Base-by-base conservation (phyloP, 805 yeast genomes). In the Hanseniaspora pseudoguilliermondii region DNA sequence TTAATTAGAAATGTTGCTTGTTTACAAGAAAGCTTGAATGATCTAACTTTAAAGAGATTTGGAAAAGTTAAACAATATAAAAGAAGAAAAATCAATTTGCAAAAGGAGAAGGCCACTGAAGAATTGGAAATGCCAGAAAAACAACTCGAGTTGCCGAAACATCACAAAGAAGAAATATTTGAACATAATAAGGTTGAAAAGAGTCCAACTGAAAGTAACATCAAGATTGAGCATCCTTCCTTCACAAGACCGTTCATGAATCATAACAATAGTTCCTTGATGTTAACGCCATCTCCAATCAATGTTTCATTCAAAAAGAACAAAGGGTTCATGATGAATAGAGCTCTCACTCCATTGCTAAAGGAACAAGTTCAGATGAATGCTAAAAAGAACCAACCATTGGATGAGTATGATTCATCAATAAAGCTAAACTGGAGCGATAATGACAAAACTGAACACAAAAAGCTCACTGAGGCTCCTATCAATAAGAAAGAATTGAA, bases 21-120 rank as follows among this genome's bases (percentile, higher is more conserved):
- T 5, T 64, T 69, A 46, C 72, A 69, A 57, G 62, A 63, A 47
- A 63, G 65, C 34, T 60, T 69, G 18, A 66, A 62, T 52, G 67
- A 66, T 55, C 61, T 69, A 59, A 60, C 50, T 3, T 46, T 53
- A 21, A 53, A 64, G 43, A 59, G 64, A 47, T 47, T 57, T 21
- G 66, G 65, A 29, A 64, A 64, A 44, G 61, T 58, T 42, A 60
- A 57, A 15, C 59, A 58, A 35, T 63, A 67, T n/a, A 64, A 64
- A 53, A 64, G 69, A 59, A 63, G 71, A 52, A 66, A 62, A 32
- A 62, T 69, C 4, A 65, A 58, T 40, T 46, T 66, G 34, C 60
- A 58, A 13, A 59, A 54, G 27, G 34, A 50, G 7, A 34, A 18
- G 1, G 44, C 15, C 11, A 29, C 11, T 18, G 46, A 25, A 5